These are phyloP conservation scores for Luzula sylvatica DNA, from an alignment of 176 grass and related monocot species.

Conservation along the genomic window DNA sequence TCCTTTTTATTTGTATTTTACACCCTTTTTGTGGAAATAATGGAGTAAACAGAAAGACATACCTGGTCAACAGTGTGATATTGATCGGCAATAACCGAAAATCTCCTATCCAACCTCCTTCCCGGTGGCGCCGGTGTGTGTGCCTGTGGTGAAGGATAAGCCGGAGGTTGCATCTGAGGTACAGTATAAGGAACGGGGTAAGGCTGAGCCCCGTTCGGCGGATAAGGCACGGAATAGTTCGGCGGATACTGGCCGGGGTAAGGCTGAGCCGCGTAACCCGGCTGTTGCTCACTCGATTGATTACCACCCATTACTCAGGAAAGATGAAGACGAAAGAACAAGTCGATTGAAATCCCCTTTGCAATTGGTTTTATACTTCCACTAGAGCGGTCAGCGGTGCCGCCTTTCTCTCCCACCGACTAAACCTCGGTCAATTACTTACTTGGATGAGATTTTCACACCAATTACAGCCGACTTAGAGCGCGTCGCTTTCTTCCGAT, in stretches of 20 bases:
- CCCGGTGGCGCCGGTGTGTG: neutral
- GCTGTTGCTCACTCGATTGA: neutral
- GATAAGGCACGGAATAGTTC: constrained; percentile 4
- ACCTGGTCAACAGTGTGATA: constrained; percentile 10
- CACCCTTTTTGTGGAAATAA: neutral
- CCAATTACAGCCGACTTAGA: too few relatives aligned
- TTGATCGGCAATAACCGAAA: constrained; percentile 12
- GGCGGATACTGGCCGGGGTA: neutral
- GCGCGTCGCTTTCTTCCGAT: too few relatives aligned
- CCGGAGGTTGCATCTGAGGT: neutral
- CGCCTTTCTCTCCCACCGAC: too few relatives aligned
- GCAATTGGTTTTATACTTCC: too few relatives aligned
- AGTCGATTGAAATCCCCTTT: too few relatives aligned
- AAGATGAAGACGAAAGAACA: too few relatives aligned
- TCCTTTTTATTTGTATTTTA: too few relatives aligned
- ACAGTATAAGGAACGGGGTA: neutral
- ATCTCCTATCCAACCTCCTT: constrained; percentile 1
- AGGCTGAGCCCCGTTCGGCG: neutral
- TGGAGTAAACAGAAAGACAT: neutral
- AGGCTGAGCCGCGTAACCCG: neutral
- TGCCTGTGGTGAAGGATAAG: neutral
- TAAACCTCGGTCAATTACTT: too few relatives aligned
- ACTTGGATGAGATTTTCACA: too few relatives aligned
- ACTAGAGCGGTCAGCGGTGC: too few relatives aligned
- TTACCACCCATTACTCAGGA: neutral